These are phyloP conservation scores for Ceratobasidium sp. DNA, from an alignment of 1,284 basidiomycete genomes.

Conservation along the genomic window DNA sequence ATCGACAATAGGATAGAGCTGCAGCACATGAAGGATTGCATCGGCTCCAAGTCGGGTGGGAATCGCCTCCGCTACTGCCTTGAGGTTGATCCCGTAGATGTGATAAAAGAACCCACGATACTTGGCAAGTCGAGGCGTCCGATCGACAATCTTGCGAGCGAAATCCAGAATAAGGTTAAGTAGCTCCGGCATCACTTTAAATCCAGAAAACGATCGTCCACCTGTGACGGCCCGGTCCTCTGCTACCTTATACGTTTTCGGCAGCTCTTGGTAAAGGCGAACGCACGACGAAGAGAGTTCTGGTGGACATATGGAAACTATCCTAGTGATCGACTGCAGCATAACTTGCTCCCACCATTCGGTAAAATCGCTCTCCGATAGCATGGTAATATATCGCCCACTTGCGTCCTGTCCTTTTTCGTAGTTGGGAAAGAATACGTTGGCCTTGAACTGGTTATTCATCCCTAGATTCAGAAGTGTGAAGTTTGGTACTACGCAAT, in stretches of 20 bases:
- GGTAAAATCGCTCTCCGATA: neutral
- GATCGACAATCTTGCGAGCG: neutral
- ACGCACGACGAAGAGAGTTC: neutral
- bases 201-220: neutral
- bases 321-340: neutral
- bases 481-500: slow-evolving; percentile 33
- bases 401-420: neutral
- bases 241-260: neutral
- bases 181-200: neutral
- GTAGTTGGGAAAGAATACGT: slow-evolving; percentile 23
- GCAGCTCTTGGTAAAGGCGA: neutral
- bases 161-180: neutral
- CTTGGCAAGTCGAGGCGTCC: neutral
- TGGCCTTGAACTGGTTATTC: neutral
- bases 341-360: slow-evolving; percentile 2
- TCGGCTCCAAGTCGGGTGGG: neutral
- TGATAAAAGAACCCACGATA: slow-evolving; percentile 15
- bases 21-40: neutral
- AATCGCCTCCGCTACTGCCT: neutral
- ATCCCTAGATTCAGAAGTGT: neutral
- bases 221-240: neutral
- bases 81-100: slow-evolving; percentile 10
- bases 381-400: neutral
- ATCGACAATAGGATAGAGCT: slow-evolving; percentile 8
- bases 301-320: neutral